A percentile compares a stretch with the other conserved stretches of the same genome.
phyloP scores from a whole-genome alignment of 768 basidiomycete species.

The Lenzites betulinus region DNA sequence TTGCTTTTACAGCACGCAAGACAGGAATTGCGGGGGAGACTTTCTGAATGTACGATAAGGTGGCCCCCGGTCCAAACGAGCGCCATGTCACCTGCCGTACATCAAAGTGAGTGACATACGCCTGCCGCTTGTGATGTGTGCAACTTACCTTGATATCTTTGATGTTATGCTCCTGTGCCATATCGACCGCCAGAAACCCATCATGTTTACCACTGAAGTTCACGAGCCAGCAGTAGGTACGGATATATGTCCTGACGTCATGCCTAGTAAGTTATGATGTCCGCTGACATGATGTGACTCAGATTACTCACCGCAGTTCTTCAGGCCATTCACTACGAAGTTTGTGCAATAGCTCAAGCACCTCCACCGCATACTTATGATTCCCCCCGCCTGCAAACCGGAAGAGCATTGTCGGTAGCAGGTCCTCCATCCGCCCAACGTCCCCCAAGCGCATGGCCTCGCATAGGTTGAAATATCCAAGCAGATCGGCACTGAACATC shows the following conservation, averaged over 20 bases:
- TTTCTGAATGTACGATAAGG: too few relatives aligned
- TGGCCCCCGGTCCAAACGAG: too few relatives aligned
- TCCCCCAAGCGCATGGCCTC: constrained; percentile 39
- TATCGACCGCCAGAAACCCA: constrained; percentile 33
- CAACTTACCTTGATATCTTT: constrained; percentile 41
- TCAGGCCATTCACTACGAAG: constrained; percentile 32
- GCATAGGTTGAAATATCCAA: constrained; percentile 40
- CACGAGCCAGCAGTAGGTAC: constrained; percentile 17
- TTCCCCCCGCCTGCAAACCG: constrained; percentile 31
- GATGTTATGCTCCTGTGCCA: constrained; percentile 40
- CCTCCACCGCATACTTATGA: constrained; percentile 31
- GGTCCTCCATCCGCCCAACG: constrained; percentile 28
- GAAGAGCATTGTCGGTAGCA: constrained; percentile 29
- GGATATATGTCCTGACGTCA: constrained; percentile 2
- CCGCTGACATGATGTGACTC: not conserved
- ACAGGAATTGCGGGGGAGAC: too few relatives aligned
- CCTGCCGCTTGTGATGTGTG: too few relatives aligned
- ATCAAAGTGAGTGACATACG: too few relatives aligned
- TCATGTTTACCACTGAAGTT: constrained; percentile 27
- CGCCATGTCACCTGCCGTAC: too few relatives aligned
- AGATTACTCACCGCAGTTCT: constrained; percentile 22
- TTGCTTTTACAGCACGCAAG: too few relatives aligned
- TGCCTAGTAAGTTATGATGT: not conserved
- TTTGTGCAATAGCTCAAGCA: constrained; percentile 32
- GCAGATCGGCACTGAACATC: constrained; percentile 39